Evolutionary conservation across 2,329 filamentous ascomycete species (phyloP), one percentile per base, ranked within the genome.

Genomic region (Neofusicoccum laricinum): DNA sequence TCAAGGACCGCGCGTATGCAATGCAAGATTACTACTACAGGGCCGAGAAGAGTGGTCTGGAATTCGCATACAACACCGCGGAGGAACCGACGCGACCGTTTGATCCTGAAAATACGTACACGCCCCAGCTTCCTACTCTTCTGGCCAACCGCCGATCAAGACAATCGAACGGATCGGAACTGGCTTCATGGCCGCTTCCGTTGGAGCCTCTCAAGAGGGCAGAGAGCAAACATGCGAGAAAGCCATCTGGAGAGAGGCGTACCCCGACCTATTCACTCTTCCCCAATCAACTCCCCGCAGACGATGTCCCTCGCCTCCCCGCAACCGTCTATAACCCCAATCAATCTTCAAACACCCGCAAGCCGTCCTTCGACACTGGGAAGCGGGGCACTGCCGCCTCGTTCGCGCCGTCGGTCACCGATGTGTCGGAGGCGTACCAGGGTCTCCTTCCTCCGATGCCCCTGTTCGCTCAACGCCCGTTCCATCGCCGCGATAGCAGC

Each of bases 401-500:
- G 25, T 15, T 57, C 8, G 62, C 62, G 7, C 50, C 62, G 14
- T 73, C 72, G 2, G 71, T 77, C 7, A 78, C 76, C 3, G 76
- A 78, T 55, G 73, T 77, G 46, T 71, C 69, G 64, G 75, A 75
- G 45, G 73, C 72, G 11, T 45, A 55, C 62, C 58, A 10, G 53
- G 57, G 55, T 25, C 55, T 41, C 19, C 40, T 49, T 38, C 59
- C 41, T n/a, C 73, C 75, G 25, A 70, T 69, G 51, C 78, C 77
- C 46, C 80, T 80, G 59, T 76, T 77, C 46, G 75, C 74, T 4
- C 71, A 73, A 14, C 78, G 81, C n/a, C n/a, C 21, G 15, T 59
- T 30, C 15, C 84, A 85, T 70, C 78, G 79, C 17, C 82, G 88
- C 49, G 81, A 86, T 65, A 87, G 86, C 4, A 91, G 88, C 0